Percentiles rank a stretch among this genome's conserved stretches.
Evolutionary conservation across 768 basidiomycete species (phyloP).

Genomic region (Aureoboletus auriporus): DNA sequence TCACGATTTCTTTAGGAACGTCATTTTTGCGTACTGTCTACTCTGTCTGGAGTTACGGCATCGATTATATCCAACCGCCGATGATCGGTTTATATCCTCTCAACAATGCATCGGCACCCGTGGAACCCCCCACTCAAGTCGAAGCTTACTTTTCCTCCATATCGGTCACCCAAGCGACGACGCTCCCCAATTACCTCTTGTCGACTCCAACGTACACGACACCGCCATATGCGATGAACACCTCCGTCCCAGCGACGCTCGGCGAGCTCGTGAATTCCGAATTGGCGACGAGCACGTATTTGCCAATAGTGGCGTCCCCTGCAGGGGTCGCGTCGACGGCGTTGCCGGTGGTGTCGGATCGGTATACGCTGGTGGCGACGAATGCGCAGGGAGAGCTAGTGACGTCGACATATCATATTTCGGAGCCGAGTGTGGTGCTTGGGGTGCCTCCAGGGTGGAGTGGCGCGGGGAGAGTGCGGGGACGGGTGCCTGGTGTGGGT

Average conservation of each 20-base stretch:
- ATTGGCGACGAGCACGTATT: constrained; percentile 71
- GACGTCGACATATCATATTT: constrained; percentile 51
- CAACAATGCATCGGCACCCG: constrained; percentile 39
- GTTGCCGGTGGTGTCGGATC: constrained; percentile 52
- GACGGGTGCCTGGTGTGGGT: constrained; percentile 9
- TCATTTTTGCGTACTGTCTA: constrained; percentile 76
- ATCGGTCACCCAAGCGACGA: constrained; percentile 63
- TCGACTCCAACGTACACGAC: constrained; percentile 61
- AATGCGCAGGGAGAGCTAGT: constrained; percentile 47
- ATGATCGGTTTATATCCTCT: constrained; percentile 74
- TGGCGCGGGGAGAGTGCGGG: constrained; percentile 8
- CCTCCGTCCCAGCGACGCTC: constrained; percentile 51
- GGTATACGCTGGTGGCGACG: constrained; percentile 56
- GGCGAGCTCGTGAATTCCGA: constrained; percentile 58
- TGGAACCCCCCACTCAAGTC: constrained; percentile 40
- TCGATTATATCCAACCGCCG: constrained; percentile 68
- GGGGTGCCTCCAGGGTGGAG: constrained; percentile 65
- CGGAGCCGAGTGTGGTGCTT: constrained; percentile 46
- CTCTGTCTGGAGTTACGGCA: constrained; percentile 76
- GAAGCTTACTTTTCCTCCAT: constrained; percentile 53
- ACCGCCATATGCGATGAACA: constrained; percentile 65
- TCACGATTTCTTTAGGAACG: constrained; percentile 37
- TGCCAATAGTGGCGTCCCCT: constrained; percentile 46
- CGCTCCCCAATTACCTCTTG: constrained; percentile 67
- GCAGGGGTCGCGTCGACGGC: constrained; percentile 43